Conservation (phyloP, 2,329 filamentous ascomycete genomes). For the Pyrenophora teres region DNA sequence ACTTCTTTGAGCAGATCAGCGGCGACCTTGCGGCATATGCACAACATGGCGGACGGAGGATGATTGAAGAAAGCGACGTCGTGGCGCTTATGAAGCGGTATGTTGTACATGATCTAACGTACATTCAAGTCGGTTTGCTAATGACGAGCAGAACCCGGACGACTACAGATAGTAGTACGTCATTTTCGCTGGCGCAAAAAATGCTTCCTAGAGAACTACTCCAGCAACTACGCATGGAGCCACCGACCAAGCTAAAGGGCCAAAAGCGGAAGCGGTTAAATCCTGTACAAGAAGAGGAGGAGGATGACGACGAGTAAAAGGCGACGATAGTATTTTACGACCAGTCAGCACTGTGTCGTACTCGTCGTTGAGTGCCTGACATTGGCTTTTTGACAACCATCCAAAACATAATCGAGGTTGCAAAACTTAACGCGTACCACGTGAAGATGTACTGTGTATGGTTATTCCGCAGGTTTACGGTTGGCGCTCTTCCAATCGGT, state of each 20-base stretch:
- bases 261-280: constrained; percentile 51
- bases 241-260: constrained; percentile 52
- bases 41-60: constrained; percentile 79
- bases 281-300: constrained; percentile 51
- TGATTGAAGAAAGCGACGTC: constrained; percentile 84
- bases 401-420: constrained; percentile 94
- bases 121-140: constrained; percentile 6
- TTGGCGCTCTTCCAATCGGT: constrained; percentile 83
- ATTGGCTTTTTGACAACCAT: constrained; percentile 91
- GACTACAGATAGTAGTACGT: constrained; percentile 70
- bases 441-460: constrained; percentile 99
- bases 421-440: constrained; percentile 85
- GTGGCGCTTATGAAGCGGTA: constrained; percentile 83
- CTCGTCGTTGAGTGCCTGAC: constrained; percentile 70
- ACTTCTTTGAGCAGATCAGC: constrained; percentile 88
- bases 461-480: constrained; percentile 94
- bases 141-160: constrained; percentile 57
- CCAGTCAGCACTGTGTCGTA: constrained; percentile 78
- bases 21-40: constrained; percentile 82
- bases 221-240: constrained; percentile 75
- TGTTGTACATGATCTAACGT: constrained; percentile 43
- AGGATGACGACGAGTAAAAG: constrained; percentile 52
- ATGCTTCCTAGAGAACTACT: constrained; percentile 81
- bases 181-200: constrained; percentile 83
- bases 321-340: constrained; percentile 49